Conservation (phyloP, 2,329 filamentous ascomycete genomes). For the Laburnicola sp. region DNA sequence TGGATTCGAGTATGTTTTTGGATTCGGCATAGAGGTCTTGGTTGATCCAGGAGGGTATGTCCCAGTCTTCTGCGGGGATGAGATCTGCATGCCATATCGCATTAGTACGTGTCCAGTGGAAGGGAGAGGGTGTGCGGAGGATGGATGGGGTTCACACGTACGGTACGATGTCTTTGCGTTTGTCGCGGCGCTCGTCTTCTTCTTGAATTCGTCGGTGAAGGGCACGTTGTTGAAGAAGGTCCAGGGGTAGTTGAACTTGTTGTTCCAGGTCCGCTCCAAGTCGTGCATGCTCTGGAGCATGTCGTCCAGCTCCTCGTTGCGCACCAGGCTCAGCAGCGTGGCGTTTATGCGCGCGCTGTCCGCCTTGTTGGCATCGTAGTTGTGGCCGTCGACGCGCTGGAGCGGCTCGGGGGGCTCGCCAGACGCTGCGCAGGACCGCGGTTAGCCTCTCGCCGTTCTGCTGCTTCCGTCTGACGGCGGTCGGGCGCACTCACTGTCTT, state of each 20-base stretch:
- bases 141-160: conserved; percentile 44
- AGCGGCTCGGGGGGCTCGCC: conserved; percentile 80
- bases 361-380: conserved; percentile 75
- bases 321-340: conserved; percentile 86
- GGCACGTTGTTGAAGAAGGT: conserved; percentile 98
- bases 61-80: conserved; percentile 96
- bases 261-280: conserved; percentile 92
- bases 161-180: conserved; percentile 87
- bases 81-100: conserved; percentile 60
- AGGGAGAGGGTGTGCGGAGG: background rate
- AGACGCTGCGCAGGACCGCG: conserved; percentile 60
- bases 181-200: conserved; percentile 74
- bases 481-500: conserved; percentile 70
- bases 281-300: conserved; percentile 89
- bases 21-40: conserved; percentile 83
- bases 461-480: background rate
- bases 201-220: conserved; percentile 92
- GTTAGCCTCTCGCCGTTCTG: too few relatives aligned
- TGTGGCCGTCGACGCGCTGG: conserved; percentile 67
- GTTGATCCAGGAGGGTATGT: conserved; percentile 89
- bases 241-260: conserved; percentile 99
- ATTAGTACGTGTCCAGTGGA: conserved; percentile 8
- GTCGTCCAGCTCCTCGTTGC: conserved; percentile 83
- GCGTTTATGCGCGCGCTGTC: conserved; percentile 87
- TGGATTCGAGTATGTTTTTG: conserved; percentile 76